Evolutionary conservation across 768 basidiomycete species (phyloP), one percentile per base, ranked within the genome.

Genomic region (Auriculariales sp.): DNA sequence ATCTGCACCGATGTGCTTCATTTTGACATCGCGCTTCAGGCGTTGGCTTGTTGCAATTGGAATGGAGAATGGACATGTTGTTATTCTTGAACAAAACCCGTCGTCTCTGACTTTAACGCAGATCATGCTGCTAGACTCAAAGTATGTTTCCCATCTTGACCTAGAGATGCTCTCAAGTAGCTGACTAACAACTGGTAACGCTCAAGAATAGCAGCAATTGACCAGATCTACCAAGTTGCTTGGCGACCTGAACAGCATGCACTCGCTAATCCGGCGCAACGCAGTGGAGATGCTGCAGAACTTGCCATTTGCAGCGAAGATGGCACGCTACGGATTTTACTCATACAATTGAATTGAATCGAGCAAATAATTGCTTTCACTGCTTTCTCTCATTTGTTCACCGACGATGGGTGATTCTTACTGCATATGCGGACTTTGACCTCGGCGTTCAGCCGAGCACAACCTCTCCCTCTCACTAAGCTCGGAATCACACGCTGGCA

Each of bases 231-330:
- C 57, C 75, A 75, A 51, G 67, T 95, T 49, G 71, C 79, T n/a
- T 97, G 89, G 88, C 73, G 82, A 31, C 78, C 81, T 28, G 62
- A 62, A 12, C 57, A 53, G 5, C 55, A 61, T 28, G 58, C n/a
- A n/a, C n/a, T n/a, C n/a, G n/a, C n/a, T n/a, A n/a, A n/a, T n/a
- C n/a, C n/a, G n/a, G n/a, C n/a, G n/a, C n/a, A n/a, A n/a, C 52
- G 10, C 52, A 55, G n/a, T 49, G 67, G 64, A 44, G 39, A 47
- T 9, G 29, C n/a, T 30, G n/a, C 61, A 50, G 71, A 78, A 52
- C 72, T 97, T 48, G 93, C 89, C 29, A 89, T 81, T 52, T 89
- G 89, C 59, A 87, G 88, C 64, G 90, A 94, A 69, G 93, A 97
- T 72, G 81, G 87, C 70, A 85, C 84, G 71, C 69, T 93, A 66